Conservation (phyloP, 495 filamentous ascomycete species). For the Aspergillus ostianus region DNA sequence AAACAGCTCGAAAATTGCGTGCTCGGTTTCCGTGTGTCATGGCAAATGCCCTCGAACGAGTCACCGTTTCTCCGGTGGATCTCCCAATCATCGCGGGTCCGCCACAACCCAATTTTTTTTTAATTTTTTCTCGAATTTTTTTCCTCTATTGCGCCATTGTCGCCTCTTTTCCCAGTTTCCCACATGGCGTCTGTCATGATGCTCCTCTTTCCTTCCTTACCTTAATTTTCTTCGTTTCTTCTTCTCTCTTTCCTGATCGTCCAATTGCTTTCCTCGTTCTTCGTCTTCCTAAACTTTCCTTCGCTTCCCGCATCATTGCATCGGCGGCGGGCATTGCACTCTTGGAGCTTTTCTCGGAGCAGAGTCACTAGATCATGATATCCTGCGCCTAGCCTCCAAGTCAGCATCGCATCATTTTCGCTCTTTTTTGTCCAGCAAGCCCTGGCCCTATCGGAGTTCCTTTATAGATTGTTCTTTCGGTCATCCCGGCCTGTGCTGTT, state of each 20-base stretch:
- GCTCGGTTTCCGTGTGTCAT: slow-evolving; percentile 52
- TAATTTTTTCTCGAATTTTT: slow-evolving; percentile 3
- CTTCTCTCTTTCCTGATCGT: slow-evolving; percentile 1
- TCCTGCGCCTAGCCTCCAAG: not conserved
- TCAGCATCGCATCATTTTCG: slow-evolving; percentile 12
- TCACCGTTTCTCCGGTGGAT: slow-evolving; percentile 11
- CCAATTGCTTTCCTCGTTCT: not conserved
- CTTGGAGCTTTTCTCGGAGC: not conserved
- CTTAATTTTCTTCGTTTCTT: slow-evolving; percentile 1
- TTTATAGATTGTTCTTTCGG: not conserved
- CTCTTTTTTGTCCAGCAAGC: slow-evolving; percentile 8
- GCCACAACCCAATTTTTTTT: slow-evolving; percentile 1
- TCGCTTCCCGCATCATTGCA: not conserved
- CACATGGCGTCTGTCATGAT: slow-evolving; percentile 6
- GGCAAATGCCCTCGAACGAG: not conserved
- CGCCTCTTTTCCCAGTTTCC: not conserved
- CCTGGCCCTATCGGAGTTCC: slow-evolving; percentile 1
- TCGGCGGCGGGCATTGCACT: not conserved
- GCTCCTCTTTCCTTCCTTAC: slow-evolving; percentile 5
- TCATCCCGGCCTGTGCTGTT: not conserved
- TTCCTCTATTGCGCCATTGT: not conserved
- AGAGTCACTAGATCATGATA: slow-evolving; percentile 1
- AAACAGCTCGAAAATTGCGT: slow-evolving; percentile 28
- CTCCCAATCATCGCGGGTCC: slow-evolving; percentile 6
- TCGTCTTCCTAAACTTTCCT: slow-evolving; percentile 1